Evolutionary conservation across 345 rosid genomes (phyloP).

Genomic region (Sonneratia caseolaris): DNA sequence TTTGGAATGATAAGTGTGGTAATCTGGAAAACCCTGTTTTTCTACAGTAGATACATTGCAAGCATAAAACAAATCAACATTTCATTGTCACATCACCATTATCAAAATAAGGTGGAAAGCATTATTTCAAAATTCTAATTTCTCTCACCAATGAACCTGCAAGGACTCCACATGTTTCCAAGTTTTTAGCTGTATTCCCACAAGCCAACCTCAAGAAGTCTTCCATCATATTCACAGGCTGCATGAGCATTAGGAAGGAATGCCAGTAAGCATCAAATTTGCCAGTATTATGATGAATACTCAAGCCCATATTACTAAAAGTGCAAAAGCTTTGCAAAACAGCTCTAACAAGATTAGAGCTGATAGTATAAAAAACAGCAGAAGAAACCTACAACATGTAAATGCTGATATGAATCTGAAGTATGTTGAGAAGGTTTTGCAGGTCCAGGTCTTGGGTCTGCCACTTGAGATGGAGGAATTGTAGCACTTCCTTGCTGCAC

Average conservation of each 20-base stretch:
- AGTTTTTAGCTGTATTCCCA: slow-evolving; percentile 70
- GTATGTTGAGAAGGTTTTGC: slow-evolving; percentile 53
- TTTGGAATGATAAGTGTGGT: slow-evolving; percentile 90
- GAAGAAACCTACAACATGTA: slow-evolving; percentile 64
- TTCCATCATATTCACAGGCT: slow-evolving; percentile 85
- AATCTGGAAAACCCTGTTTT: slow-evolving; percentile 89
- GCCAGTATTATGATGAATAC: slow-evolving; percentile 1
- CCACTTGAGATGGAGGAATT: slow-evolving; percentile 85
- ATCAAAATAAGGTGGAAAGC: background rate
- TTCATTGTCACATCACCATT: background rate
- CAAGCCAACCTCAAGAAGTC: slow-evolving; percentile 77
- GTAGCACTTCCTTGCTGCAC: slow-evolving; percentile 51
- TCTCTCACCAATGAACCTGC: slow-evolving; percentile 82
- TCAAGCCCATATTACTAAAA: background rate
- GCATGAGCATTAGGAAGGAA: slow-evolving; percentile 13
- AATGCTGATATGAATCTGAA: slow-evolving; percentile 57
- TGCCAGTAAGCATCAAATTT: background rate
- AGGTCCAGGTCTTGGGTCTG: slow-evolving; percentile 99
- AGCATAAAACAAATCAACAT: slow-evolving; percentile 7
- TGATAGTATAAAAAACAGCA: background rate
- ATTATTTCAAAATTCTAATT: background rate
- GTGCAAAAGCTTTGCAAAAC: background rate
- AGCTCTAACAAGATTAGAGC: background rate
- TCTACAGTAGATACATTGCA: slow-evolving; percentile 32
- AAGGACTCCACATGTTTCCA: slow-evolving; percentile 92